phyloP scores from a whole-genome alignment of 2,329 filamentous ascomycete species.

The Clonostachys chloroleuca region DNA sequence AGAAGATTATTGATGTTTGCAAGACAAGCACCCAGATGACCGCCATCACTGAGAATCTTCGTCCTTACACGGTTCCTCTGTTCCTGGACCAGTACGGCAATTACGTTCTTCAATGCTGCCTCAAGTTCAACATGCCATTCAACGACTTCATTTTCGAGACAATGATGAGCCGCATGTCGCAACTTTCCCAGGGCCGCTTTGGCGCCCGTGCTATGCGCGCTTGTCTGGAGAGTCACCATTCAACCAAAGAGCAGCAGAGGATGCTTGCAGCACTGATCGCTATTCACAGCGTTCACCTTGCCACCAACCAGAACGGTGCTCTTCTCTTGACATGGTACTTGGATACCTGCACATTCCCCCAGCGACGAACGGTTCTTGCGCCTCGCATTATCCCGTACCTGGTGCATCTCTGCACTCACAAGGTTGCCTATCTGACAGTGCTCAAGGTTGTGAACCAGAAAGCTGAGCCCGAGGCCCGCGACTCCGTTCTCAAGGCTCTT shows the following conservation, averaged over 20 bases:
- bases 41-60: conserved; percentile 78
- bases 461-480: conserved; percentile 85
- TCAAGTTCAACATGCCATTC: conserved; percentile 83
- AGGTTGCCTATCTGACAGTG: conserved; percentile 95
- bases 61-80: conserved; percentile 81
- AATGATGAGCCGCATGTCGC: conserved; percentile 93
- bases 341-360: conserved; percentile 94
- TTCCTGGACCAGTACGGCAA: conserved; percentile 99
- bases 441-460: conserved; percentile 98
- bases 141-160: conserved; percentile 98
- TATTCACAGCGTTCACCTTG: conserved; percentile 93
- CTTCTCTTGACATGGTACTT: conserved; percentile 95
- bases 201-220: conserved; percentile 95
- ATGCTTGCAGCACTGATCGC: conserved; percentile 93
- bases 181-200: conserved; percentile 87
- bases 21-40: conserved; percentile 79
- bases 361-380: conserved; percentile 84
- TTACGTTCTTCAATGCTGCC: conserved; percentile 93
- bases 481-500: conserved; percentile 82
- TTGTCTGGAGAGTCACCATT: conserved; percentile 92
- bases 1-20: conserved; percentile 98
- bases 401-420: conserved; percentile 95
- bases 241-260: conserved; percentile 91
- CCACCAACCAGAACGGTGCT: conserved; percentile 93
- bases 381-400: conserved; percentile 89